Evolutionary conservation across 176 grass and related monocot genomes (phyloP).

Genomic region (Miscanthus lutarioriparius): DNA sequence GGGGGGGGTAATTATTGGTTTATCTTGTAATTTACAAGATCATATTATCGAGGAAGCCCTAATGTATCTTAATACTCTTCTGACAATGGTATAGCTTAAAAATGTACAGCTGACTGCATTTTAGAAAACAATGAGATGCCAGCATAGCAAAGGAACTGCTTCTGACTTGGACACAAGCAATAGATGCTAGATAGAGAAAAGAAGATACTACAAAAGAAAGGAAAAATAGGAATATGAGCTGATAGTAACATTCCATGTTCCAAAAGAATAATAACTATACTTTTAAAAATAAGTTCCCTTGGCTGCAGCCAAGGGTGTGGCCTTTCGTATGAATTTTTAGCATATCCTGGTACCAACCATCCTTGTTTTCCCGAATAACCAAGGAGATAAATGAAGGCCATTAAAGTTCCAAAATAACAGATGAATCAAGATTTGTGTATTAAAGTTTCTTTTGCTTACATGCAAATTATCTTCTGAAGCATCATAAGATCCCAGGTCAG

Average conservation of each 20-base stretch:
- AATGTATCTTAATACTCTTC: not conserved
- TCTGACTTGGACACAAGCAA: not conserved
- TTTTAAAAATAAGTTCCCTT: not conserved
- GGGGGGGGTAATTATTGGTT: not conserved
- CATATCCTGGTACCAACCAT: not conserved
- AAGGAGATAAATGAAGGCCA: not conserved
- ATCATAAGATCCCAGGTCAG: slow-evolving; percentile 24
- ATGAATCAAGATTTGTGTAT: slow-evolving; percentile 1
- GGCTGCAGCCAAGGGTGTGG: not conserved
- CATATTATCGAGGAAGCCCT: slow-evolving; percentile 14
- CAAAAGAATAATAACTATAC: not conserved
- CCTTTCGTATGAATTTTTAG: not conserved
- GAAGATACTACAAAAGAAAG: not conserved
- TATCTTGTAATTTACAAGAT: slow-evolving; percentile 8
- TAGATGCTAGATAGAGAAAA: not conserved
- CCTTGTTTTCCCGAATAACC: not conserved
- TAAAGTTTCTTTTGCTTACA: slow-evolving; percentile 34
- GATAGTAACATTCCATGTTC: not conserved
- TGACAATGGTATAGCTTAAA: not conserved
- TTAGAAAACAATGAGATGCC: not conserved
- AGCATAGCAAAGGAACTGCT: not conserved
- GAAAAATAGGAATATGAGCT: not conserved
- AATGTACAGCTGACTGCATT: not conserved
- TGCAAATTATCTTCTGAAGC: slow-evolving; percentile 9
- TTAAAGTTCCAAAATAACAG: not conserved